Evolutionary conservation across 2,329 filamentous ascomycete genomes (phyloP).

Genomic region (Phyllachora maydis): DNA sequence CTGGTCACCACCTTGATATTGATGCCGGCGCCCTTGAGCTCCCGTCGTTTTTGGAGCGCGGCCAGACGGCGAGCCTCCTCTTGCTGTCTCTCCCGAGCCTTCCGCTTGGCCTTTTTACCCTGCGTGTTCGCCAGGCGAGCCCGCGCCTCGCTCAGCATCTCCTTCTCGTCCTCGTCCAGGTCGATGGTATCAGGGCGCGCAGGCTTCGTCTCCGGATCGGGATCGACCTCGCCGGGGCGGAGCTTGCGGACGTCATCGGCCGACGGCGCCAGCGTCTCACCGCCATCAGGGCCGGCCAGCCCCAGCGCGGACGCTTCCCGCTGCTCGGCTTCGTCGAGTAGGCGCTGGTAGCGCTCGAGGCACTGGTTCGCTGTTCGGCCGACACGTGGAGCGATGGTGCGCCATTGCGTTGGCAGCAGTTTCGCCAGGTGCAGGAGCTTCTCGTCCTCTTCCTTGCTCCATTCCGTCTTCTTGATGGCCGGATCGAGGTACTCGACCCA

Average conservation of each 20-base stretch:
- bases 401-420: constrained; percentile 98
- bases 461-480: constrained; percentile 95
- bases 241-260: constrained; percentile 82
- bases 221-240: constrained; percentile 83
- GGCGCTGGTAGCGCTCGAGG: constrained; percentile 87
- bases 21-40: constrained; percentile 93
- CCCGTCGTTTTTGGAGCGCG: constrained; percentile 79
- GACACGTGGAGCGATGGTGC: constrained; percentile 92
- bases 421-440: constrained; percentile 92
- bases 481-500: constrained; percentile 98
- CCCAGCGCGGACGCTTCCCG: constrained; percentile 70
- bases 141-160: constrained; percentile 95
- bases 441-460: constrained; percentile 97
- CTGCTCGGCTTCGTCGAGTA: constrained; percentile 88
- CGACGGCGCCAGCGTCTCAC: constrained; percentile 68
- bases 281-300: constrained; percentile 67
- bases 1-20: constrained; percentile 88
- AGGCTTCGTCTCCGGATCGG: constrained; percentile 93
- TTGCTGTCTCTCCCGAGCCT: constrained; percentile 84
- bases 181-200: constrained; percentile 93
- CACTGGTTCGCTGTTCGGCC: constrained; percentile 94
- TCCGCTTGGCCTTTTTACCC: constrained; percentile 96
- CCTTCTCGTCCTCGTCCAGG: constrained; percentile 96
- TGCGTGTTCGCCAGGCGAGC: constrained; percentile 94
- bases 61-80: constrained; percentile 86